These are phyloP conservation scores for Trichoderma erinaceum DNA, from an alignment of 495 filamentous ascomycete genomes.

Conservation along the genomic window DNA sequence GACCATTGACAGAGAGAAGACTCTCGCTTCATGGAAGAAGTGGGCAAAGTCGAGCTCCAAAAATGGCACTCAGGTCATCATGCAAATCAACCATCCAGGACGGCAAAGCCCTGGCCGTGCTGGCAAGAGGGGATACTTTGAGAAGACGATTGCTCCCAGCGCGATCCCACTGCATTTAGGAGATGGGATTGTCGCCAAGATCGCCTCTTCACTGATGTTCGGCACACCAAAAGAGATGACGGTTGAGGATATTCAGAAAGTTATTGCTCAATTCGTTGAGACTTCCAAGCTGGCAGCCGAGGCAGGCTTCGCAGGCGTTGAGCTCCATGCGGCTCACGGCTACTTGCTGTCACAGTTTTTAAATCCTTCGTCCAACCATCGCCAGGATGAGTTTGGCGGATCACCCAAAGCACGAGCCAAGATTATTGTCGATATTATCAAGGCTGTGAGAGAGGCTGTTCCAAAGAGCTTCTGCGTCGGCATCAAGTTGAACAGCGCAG, in stretches of 20 bases:
- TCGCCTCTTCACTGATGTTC: slow-evolving; percentile 52
- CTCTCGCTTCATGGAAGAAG: slow-evolving; percentile 37
- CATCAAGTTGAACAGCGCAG: slow-evolving; percentile 58
- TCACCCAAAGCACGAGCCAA: slow-evolving; percentile 59
- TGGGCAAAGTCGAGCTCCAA: slow-evolving; percentile 44
- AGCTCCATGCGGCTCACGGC: slow-evolving; percentile 66
- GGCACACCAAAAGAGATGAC: slow-evolving; percentile 49
- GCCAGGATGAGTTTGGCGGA: slow-evolving; percentile 61
- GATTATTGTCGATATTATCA: slow-evolving; percentile 51
- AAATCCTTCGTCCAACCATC: slow-evolving; percentile 54
- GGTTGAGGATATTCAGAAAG: slow-evolving; percentile 49
- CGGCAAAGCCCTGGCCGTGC: slow-evolving; percentile 46
- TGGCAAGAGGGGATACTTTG: slow-evolving; percentile 41
- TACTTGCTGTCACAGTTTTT: slow-evolving; percentile 69
- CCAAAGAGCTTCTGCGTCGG: slow-evolving; percentile 48
- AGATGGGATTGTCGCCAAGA: slow-evolving; percentile 25
- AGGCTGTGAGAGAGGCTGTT: slow-evolving; percentile 47
- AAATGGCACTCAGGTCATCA: slow-evolving; percentile 43
- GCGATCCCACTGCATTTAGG: slow-evolving; percentile 7
- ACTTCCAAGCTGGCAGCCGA: slow-evolving; percentile 39
- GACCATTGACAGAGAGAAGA: slow-evolving; percentile 24
- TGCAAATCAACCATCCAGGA: slow-evolving; percentile 55
- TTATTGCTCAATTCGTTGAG: slow-evolving; percentile 47
- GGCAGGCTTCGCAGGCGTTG: slow-evolving; percentile 71
- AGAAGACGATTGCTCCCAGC: slow-evolving; percentile 36